phyloP scores from a whole-genome alignment of 441 rosid species.

The Corymbia citriodora region DNA sequence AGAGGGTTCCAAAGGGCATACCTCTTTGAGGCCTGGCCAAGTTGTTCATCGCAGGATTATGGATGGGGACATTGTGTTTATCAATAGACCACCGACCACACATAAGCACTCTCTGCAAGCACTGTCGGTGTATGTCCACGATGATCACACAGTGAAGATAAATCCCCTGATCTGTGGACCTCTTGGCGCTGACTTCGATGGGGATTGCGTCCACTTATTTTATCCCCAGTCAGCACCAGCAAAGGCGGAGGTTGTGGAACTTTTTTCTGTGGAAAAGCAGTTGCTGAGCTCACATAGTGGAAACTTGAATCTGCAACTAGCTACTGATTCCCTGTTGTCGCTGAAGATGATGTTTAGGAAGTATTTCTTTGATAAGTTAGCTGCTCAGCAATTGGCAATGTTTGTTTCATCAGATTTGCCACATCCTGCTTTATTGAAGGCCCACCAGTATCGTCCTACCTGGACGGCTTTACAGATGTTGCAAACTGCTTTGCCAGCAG shows the following conservation, averaged over 20 bases:
- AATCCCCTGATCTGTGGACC: conserved; percentile 94
- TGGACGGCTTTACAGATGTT: conserved; percentile 81
- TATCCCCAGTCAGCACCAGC: conserved; percentile 91
- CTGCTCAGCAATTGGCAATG: conserved; percentile 76
- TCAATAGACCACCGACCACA: conserved; percentile 93
- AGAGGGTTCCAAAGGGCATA: conserved; percentile 93
- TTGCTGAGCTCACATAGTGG: conserved; percentile 91
- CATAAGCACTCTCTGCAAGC: conserved; percentile 97
- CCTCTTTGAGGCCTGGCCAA: conserved; percentile 76
- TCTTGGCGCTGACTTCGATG: conserved; percentile 94
- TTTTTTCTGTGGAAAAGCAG: conserved; percentile 89
- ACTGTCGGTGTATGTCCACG: conserved; percentile 81
- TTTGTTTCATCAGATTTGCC: conserved; percentile 58
- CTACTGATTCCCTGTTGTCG: conserved; percentile 68
- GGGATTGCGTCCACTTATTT: conserved; percentile 85
- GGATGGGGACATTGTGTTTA: conserved; percentile 93
- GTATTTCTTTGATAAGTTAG: conserved; percentile 37
- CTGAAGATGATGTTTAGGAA: conserved; percentile 54
- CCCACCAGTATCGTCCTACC: conserved; percentile 25
- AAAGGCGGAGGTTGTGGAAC: conserved; percentile 90
- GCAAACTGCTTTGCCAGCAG: conserved; percentile 63
- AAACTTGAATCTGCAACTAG: conserved; percentile 68
- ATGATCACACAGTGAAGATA: conserved; percentile 90
- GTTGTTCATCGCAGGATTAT: conserved; percentile 80
- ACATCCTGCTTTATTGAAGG: conserved; percentile 55